Evolutionary conservation across 73 alveolate genomes (phyloP), one percentile per base, ranked within the genome.

Genomic region (Urostyla sp.): DNA sequence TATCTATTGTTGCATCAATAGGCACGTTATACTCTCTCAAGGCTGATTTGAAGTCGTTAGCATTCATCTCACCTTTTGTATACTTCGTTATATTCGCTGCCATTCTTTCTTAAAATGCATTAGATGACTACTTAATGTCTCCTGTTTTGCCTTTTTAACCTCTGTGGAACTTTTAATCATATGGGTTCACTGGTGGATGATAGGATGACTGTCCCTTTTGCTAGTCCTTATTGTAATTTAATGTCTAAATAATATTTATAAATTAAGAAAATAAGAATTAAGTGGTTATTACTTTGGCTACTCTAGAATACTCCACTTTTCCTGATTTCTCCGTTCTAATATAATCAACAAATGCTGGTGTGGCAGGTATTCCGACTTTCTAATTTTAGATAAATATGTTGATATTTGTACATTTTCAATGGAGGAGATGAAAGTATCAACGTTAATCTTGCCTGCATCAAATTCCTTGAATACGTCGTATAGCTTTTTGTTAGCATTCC

Each of bases 351-450:
- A 73, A 73, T 28, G 51, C 86, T 1, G 37, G 56, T 3, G 86
- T 73, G 75, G 86, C 73, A 28, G 74, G 74, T 32, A 73, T 73
- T 21, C 86, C 86, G n/a, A 73, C 75, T 15, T 24, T 52, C 86
- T 73, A 54, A 21, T 24, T 3, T 3, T 6, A 32, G 5, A 8
- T 7, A n/a, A 8, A 48, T 48, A 21, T 13, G 10, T 2, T 31
- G 5, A 20, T 49, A 50, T 27, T 27, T 4, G 10, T 69, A 69
- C 84, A 50, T 27, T 7, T 37, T 73, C 86, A 2, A 73, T 60
- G 38, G 23, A 16, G 18, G 28, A 27, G 74, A 45, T 73, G 40
- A 73, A 73, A 11, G 55, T 60, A 15, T 73, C 86, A 11, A 60
- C 86, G 40, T 73, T 75, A n/a, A 73, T 51, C 48, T 73, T 73